These are phyloP conservation scores for Galeopsis tetrahit DNA, from an alignment of 257 asterid genomes.

Conservation along the genomic window DNA sequence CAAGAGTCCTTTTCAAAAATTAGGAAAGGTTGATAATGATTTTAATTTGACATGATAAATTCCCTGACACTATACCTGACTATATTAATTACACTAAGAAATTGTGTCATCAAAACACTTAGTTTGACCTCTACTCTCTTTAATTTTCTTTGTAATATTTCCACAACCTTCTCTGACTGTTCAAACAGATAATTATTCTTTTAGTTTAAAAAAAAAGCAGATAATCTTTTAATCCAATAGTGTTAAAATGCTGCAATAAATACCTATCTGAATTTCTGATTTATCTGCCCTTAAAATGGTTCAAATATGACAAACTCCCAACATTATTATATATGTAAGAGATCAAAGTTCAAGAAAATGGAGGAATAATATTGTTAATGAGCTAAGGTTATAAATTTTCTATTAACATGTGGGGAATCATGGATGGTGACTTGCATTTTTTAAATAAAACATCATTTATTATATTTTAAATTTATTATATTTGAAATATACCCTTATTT, in stretches of 20 bases:
- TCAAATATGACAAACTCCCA: conserved; percentile 7
- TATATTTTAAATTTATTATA: too few relatives aligned
- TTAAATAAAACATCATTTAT: too few relatives aligned
- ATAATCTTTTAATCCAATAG: too few relatives aligned
- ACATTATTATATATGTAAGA: neutral
- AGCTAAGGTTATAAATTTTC: neutral
- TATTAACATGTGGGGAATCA: too few relatives aligned
- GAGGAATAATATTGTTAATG: neutral
- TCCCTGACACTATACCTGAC: conserved; percentile 29
- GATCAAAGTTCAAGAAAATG: neutral
- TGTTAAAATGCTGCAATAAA: too few relatives aligned
- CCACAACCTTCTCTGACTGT: conserved; percentile 31
- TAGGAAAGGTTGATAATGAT: conserved; percentile 27
- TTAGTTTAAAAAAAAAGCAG: neutral
- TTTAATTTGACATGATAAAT: conserved; percentile 33
- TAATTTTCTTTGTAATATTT: conserved; percentile 33
- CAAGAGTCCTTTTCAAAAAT: conserved; percentile 27
- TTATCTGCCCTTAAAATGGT: neutral
- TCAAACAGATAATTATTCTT: conserved; percentile 14
- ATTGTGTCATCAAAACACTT: conserved; percentile 31
- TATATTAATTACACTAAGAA: conserved; percentile 4
- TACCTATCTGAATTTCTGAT: too few relatives aligned
- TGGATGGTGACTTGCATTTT: too few relatives aligned
- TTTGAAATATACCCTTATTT: too few relatives aligned
- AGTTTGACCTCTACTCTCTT: conserved; percentile 42